These are phyloP conservation scores for Cokeromyces recurvatus DNA, from an alignment of 371 early-diverging fungal species.

Conservation along the genomic window DNA sequence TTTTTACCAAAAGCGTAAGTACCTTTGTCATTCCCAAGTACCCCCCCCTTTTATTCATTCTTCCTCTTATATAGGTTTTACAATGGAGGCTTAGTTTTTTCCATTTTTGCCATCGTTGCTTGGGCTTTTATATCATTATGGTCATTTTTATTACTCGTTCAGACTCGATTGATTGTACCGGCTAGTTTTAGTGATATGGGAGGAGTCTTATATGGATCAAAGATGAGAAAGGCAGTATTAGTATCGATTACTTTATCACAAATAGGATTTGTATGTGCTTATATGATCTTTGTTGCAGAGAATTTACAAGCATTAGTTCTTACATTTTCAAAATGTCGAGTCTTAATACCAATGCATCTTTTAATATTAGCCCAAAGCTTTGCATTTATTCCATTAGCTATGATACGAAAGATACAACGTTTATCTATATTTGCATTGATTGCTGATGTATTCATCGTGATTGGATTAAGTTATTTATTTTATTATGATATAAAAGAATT, in stretches of 20 bases:
- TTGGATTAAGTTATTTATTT: conserved; percentile 75
- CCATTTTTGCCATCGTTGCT: conserved; percentile 45
- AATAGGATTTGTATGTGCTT: conserved; percentile 84
- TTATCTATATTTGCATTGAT: conserved; percentile 76
- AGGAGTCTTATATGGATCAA: conserved; percentile 67
- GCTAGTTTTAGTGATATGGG: conserved; percentile 70
- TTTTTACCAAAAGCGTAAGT: conserved; percentile 72
- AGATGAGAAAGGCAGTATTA: conserved; percentile 69
- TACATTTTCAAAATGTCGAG: conserved; percentile 56
- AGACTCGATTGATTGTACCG: conserved; percentile 53
- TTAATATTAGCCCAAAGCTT: conserved; percentile 71
- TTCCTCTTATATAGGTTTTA: conserved; percentile 60
- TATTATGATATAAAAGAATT: conserved; percentile 64
- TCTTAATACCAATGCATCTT: conserved; percentile 46
- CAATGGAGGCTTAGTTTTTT: conserved; percentile 66
- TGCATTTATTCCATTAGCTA: conserved; percentile 75
- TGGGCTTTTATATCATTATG: conserved; percentile 57
- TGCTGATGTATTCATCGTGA: conserved; percentile 81
- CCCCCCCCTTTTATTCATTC: too few relatives aligned
- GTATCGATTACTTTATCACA: conserved; percentile 80
- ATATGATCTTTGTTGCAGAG: conserved; percentile 84
- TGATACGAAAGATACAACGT: conserved; percentile 80
- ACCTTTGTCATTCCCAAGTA: not conserved
- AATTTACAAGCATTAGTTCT: conserved; percentile 69
- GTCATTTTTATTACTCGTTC: conserved; percentile 60